These are phyloP conservation scores for Lachnellula willkommii DNA, from an alignment of 2,329 filamentous ascomycete species.

Conservation along the genomic window DNA sequence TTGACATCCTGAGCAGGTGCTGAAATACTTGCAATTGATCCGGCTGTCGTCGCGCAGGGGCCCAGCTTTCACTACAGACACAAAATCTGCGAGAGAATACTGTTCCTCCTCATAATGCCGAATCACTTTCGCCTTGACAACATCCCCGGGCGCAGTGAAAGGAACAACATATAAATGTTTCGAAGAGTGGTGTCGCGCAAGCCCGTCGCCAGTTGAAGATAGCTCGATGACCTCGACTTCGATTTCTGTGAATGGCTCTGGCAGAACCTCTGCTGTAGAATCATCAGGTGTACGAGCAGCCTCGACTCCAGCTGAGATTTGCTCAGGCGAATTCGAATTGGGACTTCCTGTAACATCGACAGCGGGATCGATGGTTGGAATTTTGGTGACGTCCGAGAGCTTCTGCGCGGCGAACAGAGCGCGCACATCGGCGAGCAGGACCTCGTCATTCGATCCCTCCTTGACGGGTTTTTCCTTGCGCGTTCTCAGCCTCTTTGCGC, in stretches of 20 bases:
- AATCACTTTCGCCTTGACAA: constrained; percentile 70
- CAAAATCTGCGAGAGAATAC: constrained; percentile 75
- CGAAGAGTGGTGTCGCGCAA: constrained; percentile 65
- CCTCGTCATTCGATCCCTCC: constrained; percentile 60
- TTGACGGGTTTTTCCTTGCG: constrained; percentile 50
- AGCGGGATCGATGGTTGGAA: constrained; percentile 20
- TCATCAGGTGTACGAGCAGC: constrained; percentile 16
- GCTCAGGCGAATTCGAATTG: neutral
- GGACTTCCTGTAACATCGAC: constrained; percentile 13
- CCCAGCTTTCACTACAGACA: constrained; percentile 70
- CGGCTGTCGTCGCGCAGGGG: constrained; percentile 70
- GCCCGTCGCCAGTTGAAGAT: constrained; percentile 87
- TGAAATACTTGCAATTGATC: constrained; percentile 81
- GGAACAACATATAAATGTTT: constrained; percentile 75
- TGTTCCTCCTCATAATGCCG: constrained; percentile 60
- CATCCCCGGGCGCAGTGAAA: constrained; percentile 82
- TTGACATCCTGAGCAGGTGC: constrained; percentile 84
- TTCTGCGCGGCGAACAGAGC: constrained; percentile 40
- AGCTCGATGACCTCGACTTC: constrained; percentile 76
- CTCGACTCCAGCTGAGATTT: neutral
- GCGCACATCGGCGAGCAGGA: constrained; percentile 59
- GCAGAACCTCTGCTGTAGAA: constrained; percentile 38
- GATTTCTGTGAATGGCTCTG: constrained; percentile 66
- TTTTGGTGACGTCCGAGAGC: constrained; percentile 32
- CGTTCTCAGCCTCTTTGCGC: constrained; percentile 46